Conservation (phyloP, 305 asterid species). For the Fraxinus baroniana region DNA sequence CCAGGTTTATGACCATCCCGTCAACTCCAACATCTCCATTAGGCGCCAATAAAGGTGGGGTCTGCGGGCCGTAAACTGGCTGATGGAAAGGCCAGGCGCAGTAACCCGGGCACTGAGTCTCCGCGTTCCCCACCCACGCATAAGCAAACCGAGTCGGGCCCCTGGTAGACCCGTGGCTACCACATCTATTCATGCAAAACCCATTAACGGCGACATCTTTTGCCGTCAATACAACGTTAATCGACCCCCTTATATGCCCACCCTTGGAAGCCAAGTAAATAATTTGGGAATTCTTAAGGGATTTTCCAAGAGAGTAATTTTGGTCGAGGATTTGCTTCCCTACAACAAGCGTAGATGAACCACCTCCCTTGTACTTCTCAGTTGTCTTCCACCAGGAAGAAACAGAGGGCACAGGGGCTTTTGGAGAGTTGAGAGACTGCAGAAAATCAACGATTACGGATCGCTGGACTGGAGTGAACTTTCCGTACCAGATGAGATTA, state of each 20-base stretch:
- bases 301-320: constrained; percentile 51
- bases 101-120: constrained; percentile 72
- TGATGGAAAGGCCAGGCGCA: constrained; percentile 95
- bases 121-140: constrained; percentile 96
- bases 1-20: constrained; percentile 78
- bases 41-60: constrained; percentile 67
- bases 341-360: constrained; percentile 37
- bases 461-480: constrained; percentile 66
- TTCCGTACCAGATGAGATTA: constrained; percentile 84
- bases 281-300: constrained; percentile 48
- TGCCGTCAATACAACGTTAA: constrained; percentile 78
- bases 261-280: constrained; percentile 64
- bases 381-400: constrained; percentile 94
- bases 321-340: constrained; percentile 66
- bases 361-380: constrained; percentile 65
- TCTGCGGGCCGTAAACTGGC: constrained; percentile 83
- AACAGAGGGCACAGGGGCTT: constrained; percentile 50
- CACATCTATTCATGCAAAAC: constrained; percentile 71
- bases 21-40: constrained; percentile 85
- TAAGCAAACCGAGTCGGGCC: constrained; percentile 57
- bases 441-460: constrained; percentile 72
- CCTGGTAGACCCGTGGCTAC: constrained; percentile 69
- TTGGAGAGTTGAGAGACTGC: constrained; percentile 47
- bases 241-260: constrained; percentile 43
- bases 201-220: constrained; percentile 66